phyloP scores from a whole-genome alignment of 2,329 filamentous ascomycete species.

The Teratosphaeria epicoccoides region DNA sequence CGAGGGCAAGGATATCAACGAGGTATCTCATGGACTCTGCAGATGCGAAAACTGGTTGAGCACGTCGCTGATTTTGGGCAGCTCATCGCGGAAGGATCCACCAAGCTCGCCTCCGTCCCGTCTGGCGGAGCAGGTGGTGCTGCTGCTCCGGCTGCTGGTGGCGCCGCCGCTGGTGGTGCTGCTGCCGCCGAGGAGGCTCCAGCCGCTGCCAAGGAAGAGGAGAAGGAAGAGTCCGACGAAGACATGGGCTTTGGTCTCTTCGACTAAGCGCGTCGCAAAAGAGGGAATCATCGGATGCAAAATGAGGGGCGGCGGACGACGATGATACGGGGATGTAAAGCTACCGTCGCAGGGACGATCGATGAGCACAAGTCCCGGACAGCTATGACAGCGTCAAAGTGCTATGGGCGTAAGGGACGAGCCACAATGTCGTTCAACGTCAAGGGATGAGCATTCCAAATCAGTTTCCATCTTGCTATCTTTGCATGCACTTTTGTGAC shows the following conservation, averaged over 20 bases:
- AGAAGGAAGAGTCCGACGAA: slow-evolving; percentile 69
- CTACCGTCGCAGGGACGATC: neutral
- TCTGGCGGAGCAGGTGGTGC: slow-evolving; percentile 72
- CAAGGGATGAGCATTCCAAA: neutral
- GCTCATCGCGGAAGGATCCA: slow-evolving; percentile 81
- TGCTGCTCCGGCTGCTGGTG: slow-evolving; percentile 58
- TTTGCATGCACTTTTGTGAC: neutral
- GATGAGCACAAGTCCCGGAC: neutral
- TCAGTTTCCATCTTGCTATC: neutral
- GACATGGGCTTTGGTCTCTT: slow-evolving; percentile 68
- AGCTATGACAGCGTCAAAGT: neutral
- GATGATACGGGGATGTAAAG: neutral
- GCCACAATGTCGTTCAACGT: neutral
- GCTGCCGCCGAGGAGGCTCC: slow-evolving; percentile 50
- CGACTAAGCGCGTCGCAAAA: slow-evolving; percentile 39
- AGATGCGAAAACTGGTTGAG: slow-evolving; percentile 4
- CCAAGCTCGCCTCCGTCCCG: slow-evolving; percentile 96
- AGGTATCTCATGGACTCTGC: slow-evolving; percentile 50
- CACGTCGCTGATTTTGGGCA: slow-evolving; percentile 32
- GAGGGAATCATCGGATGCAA: neutral
- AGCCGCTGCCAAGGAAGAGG: slow-evolving; percentile 55
- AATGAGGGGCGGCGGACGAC: neutral
- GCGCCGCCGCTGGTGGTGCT: slow-evolving; percentile 58
- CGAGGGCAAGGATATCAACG: slow-evolving; percentile 79
- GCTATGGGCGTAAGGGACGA: neutral